These are phyloP conservation scores for Volutella citrinella DNA, from an alignment of 2,329 filamentous ascomycete species.

Conservation along the genomic window DNA sequence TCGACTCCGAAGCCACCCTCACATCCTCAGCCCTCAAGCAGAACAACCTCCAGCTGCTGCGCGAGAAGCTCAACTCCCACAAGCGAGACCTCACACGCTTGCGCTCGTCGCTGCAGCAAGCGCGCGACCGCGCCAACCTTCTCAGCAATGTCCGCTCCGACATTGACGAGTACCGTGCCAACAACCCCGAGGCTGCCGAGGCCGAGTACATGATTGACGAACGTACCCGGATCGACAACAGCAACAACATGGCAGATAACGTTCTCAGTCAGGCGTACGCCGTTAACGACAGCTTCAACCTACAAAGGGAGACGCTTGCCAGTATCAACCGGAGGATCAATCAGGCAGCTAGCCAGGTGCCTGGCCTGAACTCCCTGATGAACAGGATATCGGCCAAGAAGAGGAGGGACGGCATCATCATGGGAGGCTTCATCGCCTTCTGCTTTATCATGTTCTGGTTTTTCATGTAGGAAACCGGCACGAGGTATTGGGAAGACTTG, in stretches of 20 bases:
- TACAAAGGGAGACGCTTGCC: conserved; percentile 83
- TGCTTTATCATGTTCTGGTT: conserved; percentile 85
- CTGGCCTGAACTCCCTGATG: conserved; percentile 89
- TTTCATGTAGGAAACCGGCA: no score
- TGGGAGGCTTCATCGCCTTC: conserved; percentile 86
- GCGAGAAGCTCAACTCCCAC: conserved; percentile 86
- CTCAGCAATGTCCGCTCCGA: conserved; percentile 88
- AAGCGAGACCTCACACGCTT: conserved; percentile 77
- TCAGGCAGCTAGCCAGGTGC: conserved; percentile 83
- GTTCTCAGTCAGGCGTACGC: conserved; percentile 95
- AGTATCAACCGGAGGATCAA: conserved; percentile 91
- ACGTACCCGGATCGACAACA: conserved; percentile 79
- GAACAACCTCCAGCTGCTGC: conserved; percentile 88
- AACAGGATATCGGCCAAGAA: conserved; percentile 91
- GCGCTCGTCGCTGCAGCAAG: conserved; percentile 68
- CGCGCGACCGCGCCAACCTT: conserved; percentile 84
- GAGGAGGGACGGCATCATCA: conserved; percentile 89
- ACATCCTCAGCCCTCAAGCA: conserved; percentile 94
- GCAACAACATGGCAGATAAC: conserved; percentile 82
- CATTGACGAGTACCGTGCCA: conserved; percentile 82
- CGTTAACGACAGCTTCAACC: conserved; percentile 84
- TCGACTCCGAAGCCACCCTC: conserved; percentile 86
- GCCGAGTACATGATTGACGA: conserved; percentile 98
- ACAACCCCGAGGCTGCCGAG: conserved; percentile 78
- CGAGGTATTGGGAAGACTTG: conserved; percentile 12